Evolutionary conservation across 1,139 yeast genomes (phyloP), one percentile per base, ranked within the genome.

Genomic region (Kluyveromyces marxianus): DNA sequence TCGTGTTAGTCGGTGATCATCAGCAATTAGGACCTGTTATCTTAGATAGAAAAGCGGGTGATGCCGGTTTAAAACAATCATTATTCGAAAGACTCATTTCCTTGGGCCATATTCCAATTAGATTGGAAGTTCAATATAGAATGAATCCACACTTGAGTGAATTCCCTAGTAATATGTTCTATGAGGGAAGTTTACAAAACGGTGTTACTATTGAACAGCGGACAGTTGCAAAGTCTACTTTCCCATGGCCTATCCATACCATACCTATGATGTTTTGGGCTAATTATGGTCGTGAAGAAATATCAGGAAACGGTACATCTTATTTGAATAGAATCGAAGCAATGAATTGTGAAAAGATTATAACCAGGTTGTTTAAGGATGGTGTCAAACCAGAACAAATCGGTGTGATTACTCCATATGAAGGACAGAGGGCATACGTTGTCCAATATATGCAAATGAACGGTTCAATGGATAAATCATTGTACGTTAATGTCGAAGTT

Each of bases 181-280:
- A 90, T 65, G 97, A 89, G 58, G 97, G 97, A 31, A 76, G 85
- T 41, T 74, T 90, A 56, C 97, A 89, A 63, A 89, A 89, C 61
- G 97, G 97, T 54, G 95, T 89, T 7, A 82, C 94, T 0, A 72
- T 76, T 26, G 85, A 81, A 47, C 83, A 87, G 54, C 74, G 97
- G 53, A 68, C 74, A 24, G 65, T 83, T 30, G 59, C 69, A 5
- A 68, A 75, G 27, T 71, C 80, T 4, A 71, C 75, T 4, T 88
- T 89, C 69, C 96, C 96, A 14, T 90, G 97, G 97, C 96, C 97
- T 0, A 82, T 84, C 28, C 69, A 72, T 35, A 83, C 80, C 44
- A 73, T 73, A 3, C 97, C 97, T 24, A 87, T 88, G 96, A 85
- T 89, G 94, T 87, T 90, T 58, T 89, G 97, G 96, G 84, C 89